Evolutionary conservation across 1,284 basidiomycete species (phyloP).

Genomic region (Thelephora terrestris): DNA sequence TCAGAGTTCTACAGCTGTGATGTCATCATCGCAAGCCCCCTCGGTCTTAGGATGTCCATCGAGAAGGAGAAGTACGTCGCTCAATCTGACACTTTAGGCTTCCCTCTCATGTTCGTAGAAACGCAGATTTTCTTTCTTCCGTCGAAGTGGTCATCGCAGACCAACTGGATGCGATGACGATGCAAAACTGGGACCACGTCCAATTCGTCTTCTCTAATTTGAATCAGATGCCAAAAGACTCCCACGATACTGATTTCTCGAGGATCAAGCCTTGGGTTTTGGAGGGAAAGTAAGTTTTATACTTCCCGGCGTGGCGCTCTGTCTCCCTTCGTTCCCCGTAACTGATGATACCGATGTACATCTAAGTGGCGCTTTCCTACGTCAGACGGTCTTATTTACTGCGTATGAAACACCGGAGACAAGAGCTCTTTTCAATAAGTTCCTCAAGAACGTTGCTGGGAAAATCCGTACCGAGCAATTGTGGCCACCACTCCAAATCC

Average conservation of each 20-base stretch:
- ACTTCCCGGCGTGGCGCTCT: background rate
- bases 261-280: slow-evolving; percentile 97
- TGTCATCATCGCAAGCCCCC: slow-evolving; percentile 86
- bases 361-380: slow-evolving; percentile 64
- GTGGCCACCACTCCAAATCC: slow-evolving; percentile 68
- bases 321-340: background rate
- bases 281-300: slow-evolving; percentile 69
- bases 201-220: slow-evolving; percentile 85
- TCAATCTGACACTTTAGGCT: background rate
- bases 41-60: slow-evolving; percentile 85
- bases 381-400: slow-evolving; percentile 86
- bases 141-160: slow-evolving; percentile 93
- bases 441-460: slow-evolving; percentile 78
- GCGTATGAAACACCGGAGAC: slow-evolving; percentile 87
- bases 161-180: slow-evolving; percentile 86
- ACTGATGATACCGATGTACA: background rate
- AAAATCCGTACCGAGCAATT: slow-evolving; percentile 61
- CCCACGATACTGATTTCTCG: slow-evolving; percentile 92
- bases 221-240: slow-evolving; percentile 86
- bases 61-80: slow-evolving; percentile 81
- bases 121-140: slow-evolving; percentile 84
- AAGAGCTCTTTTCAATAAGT: slow-evolving; percentile 65
- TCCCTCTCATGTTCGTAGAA: slow-evolving; percentile 31
- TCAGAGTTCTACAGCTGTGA: slow-evolving; percentile 88
- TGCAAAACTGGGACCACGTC: slow-evolving; percentile 99